Conservation (phyloP, 345 rosid species). For the Pseudoturritis turrita region DNA sequence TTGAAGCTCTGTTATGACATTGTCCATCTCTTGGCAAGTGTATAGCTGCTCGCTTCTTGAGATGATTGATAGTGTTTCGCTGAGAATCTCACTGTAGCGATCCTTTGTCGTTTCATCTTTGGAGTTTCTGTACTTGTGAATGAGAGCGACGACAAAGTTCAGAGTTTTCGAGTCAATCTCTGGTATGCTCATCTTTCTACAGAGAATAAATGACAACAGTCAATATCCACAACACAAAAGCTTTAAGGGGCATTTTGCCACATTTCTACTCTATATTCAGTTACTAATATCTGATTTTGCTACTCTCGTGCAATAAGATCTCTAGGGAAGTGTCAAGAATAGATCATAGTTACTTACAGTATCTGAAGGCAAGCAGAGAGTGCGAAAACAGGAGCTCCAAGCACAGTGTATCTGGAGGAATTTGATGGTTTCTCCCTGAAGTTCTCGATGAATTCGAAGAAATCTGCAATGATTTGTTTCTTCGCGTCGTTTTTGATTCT, state of each 20-base stretch:
- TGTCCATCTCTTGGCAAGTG: constrained; percentile 57
- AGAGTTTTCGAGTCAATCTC: constrained; percentile 61
- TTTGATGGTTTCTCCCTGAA: constrained; percentile 33
- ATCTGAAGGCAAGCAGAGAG: constrained; percentile 70
- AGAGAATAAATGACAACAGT: constrained; percentile 9
- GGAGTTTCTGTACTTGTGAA: constrained; percentile 38
- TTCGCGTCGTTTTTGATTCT: constrained; percentile 42
- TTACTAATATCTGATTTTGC: background rate
- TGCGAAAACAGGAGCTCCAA: constrained; percentile 55
- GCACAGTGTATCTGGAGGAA: constrained; percentile 33
- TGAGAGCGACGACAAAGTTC: constrained; percentile 44
- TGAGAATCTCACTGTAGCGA: constrained; percentile 44
- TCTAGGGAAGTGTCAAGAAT: background rate
- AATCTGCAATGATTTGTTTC: constrained; percentile 55
- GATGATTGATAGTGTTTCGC: constrained; percentile 45
- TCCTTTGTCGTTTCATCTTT: constrained; percentile 29
- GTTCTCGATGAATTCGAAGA: constrained; percentile 45
- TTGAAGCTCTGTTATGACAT: constrained; percentile 59
- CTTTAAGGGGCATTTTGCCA: background rate
- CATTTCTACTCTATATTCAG: background rate
- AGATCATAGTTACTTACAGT: constrained; percentile 46
- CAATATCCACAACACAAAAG: background rate
- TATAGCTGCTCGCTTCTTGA: constrained; percentile 51
- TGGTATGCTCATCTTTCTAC: constrained; percentile 53
- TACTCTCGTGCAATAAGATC: background rate